Evolutionary conservation across 2,329 filamentous ascomycete genomes (phyloP), one percentile per base, ranked within the genome.

Genomic region (Phialocephala subalpina): DNA sequence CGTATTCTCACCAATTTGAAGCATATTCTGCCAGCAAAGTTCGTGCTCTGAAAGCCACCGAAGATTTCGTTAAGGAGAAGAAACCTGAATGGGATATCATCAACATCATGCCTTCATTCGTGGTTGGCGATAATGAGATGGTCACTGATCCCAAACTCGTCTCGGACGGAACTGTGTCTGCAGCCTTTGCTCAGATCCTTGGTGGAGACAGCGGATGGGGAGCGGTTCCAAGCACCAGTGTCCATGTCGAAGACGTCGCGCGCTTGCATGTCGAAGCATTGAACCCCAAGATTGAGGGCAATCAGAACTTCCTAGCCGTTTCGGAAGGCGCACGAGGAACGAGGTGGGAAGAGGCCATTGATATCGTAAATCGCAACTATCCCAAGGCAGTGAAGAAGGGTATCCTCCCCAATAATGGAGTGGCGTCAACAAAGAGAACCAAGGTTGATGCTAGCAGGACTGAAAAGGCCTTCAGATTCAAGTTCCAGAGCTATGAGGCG

Each of bases 301-400:
- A 68, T n/a, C 65, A 72, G 60, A 70, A 47, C 33, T 72, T 73
- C 53, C 29, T 73, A 11, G 72, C 67, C 14, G 64, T 68, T 1
- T 70, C 67, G 12, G 70, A 67, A n/a, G 70, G 70, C 2, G 58
- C 63, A 22, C 55, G 56, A 29, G 72, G 72, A 4, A 77, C 75
- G 14, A 63, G 70, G 55, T 82, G 80, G 80, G 78, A 79, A 53
- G 78, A 80, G 27, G 74, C 77, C 0, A 77, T 78, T 53, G 75
- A 76, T 20, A 79, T 82, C 58, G 79, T 77, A 3, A 73, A 75
- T 55, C 65, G 72, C 22, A 69, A 69, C 33, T 82, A 76, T 70
- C 65, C 73, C 67, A 57, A 71, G 69, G 73, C 74, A 49, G 68
- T 76, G 60, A 68, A 71, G 64, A 67, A 74, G 73, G 69, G 70